A percentile compares a stretch with the other conserved stretches of the same genome.
Evolutionary conservation across 352 stramenopile genomes (phyloP).

Genomic region (Pythium biforme): DNA sequence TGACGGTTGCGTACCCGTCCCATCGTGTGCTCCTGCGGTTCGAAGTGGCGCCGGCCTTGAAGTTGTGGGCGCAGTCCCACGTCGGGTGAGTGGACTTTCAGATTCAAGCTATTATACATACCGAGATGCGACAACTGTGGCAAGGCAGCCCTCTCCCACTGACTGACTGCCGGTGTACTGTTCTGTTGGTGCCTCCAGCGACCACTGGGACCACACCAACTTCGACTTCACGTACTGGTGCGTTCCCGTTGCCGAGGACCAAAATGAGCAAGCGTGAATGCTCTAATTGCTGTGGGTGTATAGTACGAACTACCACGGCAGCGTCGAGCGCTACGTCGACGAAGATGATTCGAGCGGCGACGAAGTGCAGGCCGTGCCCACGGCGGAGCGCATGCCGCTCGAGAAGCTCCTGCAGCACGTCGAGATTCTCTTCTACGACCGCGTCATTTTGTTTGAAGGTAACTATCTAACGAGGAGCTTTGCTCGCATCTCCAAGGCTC

Average conservation of each 20-base stretch:
- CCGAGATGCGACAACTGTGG: too few relatives aligned
- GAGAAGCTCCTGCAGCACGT: conserved; percentile 55
- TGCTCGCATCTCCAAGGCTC: too few relatives aligned
- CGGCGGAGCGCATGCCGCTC: conserved; percentile 42
- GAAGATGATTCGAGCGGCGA: not conserved
- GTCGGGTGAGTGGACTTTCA: not conserved
- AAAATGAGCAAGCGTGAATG: too few relatives aligned
- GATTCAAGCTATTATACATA: conserved; percentile 3
- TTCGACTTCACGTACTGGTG: conserved; percentile 69
- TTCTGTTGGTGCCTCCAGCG: conserved; percentile 4
- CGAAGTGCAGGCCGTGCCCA: conserved; percentile 13
- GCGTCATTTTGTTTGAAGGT: conserved; percentile 66
- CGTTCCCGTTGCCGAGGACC: not conserved
- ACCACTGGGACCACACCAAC: conserved; percentile 33
- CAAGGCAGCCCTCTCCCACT: too few relatives aligned
- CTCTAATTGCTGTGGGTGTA: not conserved
- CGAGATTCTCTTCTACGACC: conserved; percentile 58
- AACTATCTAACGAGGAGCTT: not conserved
- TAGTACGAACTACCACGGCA: conserved; percentile 39
- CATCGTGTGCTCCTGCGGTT: conserved; percentile 42
- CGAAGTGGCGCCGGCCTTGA: conserved; percentile 38
- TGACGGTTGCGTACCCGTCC: conserved; percentile 32
- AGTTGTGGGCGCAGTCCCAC: conserved; percentile 38
- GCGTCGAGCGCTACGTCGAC: conserved; percentile 26
- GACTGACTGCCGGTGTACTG: not conserved